phyloP scores from a whole-genome alignment of 1,139 yeast genomes.

The Sugiyamaella pinicola region DNA sequence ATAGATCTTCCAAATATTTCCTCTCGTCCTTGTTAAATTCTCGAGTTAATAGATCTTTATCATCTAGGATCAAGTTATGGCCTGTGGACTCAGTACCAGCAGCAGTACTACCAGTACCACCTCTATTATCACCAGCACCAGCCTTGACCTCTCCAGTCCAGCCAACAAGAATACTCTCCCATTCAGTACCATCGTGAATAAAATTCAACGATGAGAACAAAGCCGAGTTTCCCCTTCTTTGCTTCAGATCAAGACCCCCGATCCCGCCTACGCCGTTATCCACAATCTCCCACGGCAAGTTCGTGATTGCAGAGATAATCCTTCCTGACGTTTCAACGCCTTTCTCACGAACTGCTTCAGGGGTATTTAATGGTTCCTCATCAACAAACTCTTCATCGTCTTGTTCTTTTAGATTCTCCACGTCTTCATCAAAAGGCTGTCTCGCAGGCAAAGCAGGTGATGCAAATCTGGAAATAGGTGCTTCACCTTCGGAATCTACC shows the following conservation, averaged over 20 bases:
- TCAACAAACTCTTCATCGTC: conserved; percentile 16
- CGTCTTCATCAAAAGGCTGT: conserved; percentile 16
- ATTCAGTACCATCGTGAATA: conserved; percentile 62
- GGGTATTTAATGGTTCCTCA: conserved; percentile 20
- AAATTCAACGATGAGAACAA: conserved; percentile 72
- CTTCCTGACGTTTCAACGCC: conserved; percentile 52
- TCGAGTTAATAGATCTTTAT: conserved; percentile 8
- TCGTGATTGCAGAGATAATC: conserved; percentile 67
- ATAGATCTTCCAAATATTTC: conserved; percentile 24
- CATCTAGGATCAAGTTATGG: conserved; percentile 3
- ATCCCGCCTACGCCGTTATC: conserved; percentile 20
- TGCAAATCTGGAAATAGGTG: conserved; percentile 16
- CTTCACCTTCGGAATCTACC: neutral
- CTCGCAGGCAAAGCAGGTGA: conserved; percentile 18
- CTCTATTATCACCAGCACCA: conserved; percentile 27
- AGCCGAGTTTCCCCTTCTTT: conserved; percentile 80
- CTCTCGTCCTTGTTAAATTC: conserved; percentile 22
- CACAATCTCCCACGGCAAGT: conserved; percentile 62
- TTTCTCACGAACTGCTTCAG: conserved; percentile 15
- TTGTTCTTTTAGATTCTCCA: conserved; percentile 11
- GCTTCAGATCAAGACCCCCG: conserved; percentile 31
- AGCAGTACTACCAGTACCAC: conserved; percentile 17
- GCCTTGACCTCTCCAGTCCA: conserved; percentile 90
- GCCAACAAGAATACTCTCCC: conserved; percentile 87
- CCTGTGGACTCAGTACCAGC: neutral